Evolutionary conservation across 2,329 filamentous ascomycete species (phyloP).

Genomic region (Phoma herbarum): DNA sequence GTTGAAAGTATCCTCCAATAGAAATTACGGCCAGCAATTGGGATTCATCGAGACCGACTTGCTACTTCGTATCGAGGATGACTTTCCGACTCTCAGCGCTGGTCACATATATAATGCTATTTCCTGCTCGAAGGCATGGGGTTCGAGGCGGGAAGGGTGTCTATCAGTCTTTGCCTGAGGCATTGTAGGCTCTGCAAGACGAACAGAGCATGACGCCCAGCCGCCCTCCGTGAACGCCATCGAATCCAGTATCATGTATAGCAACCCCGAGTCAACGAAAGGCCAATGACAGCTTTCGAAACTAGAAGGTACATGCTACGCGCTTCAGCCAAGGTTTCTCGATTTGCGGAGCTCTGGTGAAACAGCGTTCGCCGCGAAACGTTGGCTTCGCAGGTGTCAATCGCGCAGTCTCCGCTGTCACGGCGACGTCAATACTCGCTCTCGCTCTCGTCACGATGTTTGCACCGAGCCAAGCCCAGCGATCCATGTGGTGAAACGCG

Average conservation of each 20-base stretch:
- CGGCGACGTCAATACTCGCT: neutral
- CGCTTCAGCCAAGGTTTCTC: constrained; percentile 8
- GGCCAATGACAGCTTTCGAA: neutral
- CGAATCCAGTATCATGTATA: constrained; percentile 11
- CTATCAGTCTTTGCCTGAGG: neutral
- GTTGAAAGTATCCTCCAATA: constrained; percentile 45
- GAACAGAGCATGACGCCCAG: constrained; percentile 11
- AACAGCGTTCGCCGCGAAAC: constrained; percentile 5
- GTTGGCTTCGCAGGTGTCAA: neutral
- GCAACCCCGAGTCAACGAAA: neutral
- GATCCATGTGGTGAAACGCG: constrained; percentile 13
- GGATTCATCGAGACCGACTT: constrained; percentile 29
- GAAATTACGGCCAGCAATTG: constrained; percentile 20
- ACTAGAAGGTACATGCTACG: neutral
- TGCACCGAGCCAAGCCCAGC: constrained; percentile 9
- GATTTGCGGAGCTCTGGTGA: constrained; percentile 8
- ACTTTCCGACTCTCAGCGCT: constrained; percentile 27
- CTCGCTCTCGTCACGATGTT: constrained; percentile 4
- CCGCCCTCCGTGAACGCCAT: neutral
- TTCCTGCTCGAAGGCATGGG: neutral
- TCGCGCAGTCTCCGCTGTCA: constrained; percentile 3
- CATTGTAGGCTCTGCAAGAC: neutral
- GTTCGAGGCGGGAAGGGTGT: neutral
- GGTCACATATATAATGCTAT: constrained; percentile 22
- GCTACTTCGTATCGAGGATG: constrained; percentile 22